Base-by-base conservation (phyloP, 2,329 filamentous ascomycete genomes). In the Nothopassalora personata region DNA sequence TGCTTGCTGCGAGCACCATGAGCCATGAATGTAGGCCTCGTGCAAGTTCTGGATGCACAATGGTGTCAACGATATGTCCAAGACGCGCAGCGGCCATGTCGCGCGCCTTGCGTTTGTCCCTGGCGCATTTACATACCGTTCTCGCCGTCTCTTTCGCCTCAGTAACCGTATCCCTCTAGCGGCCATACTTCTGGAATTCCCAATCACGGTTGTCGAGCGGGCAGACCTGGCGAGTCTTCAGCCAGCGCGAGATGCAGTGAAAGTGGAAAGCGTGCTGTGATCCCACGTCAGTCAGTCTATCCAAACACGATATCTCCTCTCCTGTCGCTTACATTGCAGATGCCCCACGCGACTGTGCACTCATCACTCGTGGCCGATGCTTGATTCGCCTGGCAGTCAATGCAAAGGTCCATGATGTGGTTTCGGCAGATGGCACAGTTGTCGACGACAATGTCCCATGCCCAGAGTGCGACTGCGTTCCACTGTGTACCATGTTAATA, bases 381-480 rank as follows among this genome's bases (percentile, higher is more conserved):
- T 77, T 99, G 94, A 75, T 99, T 99, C 58, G 94, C 94, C 79
- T 99, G 94, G 74, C 94, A 99, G 74, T 99, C 94, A 70, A 99
- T 99, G 76, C 94, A 99, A 30, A 99, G 82, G 76, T 99, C 94
- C 94, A 99, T 99, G 76, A 99, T 99, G 76, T 99, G 94, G 75
- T 99, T 99, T 73, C 94, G 85, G 81, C 94, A 99, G 73, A 99
- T 99, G 70, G 94, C 94, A 74, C 94, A 99, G 83, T 99, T 99
- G 78, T 99, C 94, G 62, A 99, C 94, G 33, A 97, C 92, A 60
- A 99, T 99, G 74, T 99, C 94, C 94, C 94, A 99, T 0, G 94
- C 94, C 94, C 94, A 99, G 1, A 99, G 83, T 45, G 94, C 92
- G 54, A 99, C 94, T 0, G 94, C 94, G 70, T 97, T 97, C 94